Percentiles rank a stretch among this genome's conserved stretches.
phyloP scores from a whole-genome alignment of 345 rosid genomes.

The Eucalyptus pauciflora region DNA sequence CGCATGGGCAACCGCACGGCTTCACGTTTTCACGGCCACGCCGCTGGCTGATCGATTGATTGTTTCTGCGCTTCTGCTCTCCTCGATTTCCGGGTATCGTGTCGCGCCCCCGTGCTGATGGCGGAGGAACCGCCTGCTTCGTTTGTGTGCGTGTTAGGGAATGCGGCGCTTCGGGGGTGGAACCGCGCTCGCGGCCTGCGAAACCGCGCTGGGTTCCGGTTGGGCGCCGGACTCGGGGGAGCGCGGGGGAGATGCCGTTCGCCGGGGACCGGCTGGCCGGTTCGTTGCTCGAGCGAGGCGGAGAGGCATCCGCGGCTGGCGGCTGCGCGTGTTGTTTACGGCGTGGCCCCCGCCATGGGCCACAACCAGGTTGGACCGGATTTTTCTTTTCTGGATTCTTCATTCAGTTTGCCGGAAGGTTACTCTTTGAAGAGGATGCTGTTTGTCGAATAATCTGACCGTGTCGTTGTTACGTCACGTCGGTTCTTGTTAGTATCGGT shows the following conservation, averaged over 20 bases:
- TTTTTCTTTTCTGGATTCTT: neutral
- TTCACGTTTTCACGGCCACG: neutral
- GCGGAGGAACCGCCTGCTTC: neutral
- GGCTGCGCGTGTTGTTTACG: constrained; percentile 54
- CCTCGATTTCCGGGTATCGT: neutral
- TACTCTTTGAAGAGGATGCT: neutral
- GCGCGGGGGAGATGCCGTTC: neutral
- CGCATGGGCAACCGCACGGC: neutral
- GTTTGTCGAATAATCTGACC: neutral
- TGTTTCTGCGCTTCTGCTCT: neutral
- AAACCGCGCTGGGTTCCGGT: neutral
- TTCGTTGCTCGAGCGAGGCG: constrained; percentile 19
- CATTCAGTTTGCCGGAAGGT: neutral
- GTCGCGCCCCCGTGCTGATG: neutral
- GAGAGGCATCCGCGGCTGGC: constrained; percentile 15
- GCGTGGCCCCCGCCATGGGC: constrained; percentile 82
- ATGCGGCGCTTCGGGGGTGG: neutral
- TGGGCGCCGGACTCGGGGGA: neutral
- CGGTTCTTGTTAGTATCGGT: neutral
- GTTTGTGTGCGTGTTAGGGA: neutral
- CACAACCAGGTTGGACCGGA: constrained; percentile 59
- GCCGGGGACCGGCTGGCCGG: neutral
- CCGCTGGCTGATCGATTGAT: neutral
- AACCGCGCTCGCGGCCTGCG: neutral
- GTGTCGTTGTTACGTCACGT: neutral